A percentile compares a stretch with the other conserved stretches of the same genome.
phyloP scores from a whole-genome alignment of 352 stramenopile species.

The Pythium phragmiticola region DNA sequence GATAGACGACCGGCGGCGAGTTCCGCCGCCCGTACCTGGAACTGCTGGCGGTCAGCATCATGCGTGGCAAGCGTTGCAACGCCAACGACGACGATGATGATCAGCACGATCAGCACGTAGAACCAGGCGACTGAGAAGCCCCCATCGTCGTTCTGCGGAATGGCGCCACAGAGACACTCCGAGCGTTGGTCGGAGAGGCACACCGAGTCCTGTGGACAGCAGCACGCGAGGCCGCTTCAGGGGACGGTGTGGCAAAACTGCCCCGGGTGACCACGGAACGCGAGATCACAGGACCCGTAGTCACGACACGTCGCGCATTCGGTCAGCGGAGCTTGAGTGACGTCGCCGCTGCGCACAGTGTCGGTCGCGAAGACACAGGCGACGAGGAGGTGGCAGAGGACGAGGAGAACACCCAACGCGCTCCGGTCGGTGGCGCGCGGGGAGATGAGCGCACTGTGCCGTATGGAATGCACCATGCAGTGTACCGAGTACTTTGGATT shows the following conservation, averaged over 20 bases:
- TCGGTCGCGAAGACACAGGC: neutral
- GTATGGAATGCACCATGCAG: too few relatives aligned
- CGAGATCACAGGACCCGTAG: neutral
- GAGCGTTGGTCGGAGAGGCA: neutral
- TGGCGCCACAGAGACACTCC: constrained; percentile 3
- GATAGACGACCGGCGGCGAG: neutral
- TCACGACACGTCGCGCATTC: constrained; percentile 4
- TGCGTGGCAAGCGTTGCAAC: neutral
- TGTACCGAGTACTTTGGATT: too few relatives aligned
- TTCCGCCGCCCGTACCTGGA: neutral
- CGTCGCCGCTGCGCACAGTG: neutral
- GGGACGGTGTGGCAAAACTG: constrained; percentile 7
- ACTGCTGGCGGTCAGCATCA: neutral
- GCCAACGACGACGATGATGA: neutral
- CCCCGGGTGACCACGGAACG: neutral
- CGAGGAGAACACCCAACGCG: neutral
- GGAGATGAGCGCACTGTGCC: neutral
- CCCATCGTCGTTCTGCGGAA: neutral
- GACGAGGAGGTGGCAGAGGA: neutral
- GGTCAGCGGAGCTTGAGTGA: neutral
- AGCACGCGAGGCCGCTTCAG: constrained; percentile 3
- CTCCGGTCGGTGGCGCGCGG: too few relatives aligned
- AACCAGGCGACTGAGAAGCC: neutral
- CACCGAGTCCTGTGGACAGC: neutral
- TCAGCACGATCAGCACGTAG: neutral